Percentiles rank a stretch among this genome's conserved stretches.
phyloP scores from a whole-genome alignment of 2,329 filamentous ascomycete genomes.

The Tolypocladium guangdongense region DNA sequence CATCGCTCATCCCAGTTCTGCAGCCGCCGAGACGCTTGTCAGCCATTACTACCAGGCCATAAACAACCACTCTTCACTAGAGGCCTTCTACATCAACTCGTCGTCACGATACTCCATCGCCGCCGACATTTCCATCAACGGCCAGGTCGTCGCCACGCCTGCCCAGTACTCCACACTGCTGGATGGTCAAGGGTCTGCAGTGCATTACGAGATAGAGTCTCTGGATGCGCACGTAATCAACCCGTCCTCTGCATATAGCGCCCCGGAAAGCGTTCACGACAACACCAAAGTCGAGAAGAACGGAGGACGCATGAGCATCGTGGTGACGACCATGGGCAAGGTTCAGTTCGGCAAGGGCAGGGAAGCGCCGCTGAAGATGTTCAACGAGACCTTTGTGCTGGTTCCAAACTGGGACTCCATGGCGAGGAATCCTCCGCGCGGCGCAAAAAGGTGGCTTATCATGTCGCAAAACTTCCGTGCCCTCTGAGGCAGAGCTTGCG shows the following conservation, averaged over 20 bases:
- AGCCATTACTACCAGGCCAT: constrained; percentile 68
- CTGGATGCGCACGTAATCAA: constrained; percentile 74
- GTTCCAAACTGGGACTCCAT: constrained; percentile 62
- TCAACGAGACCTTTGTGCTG: constrained; percentile 71
- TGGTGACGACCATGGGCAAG: constrained; percentile 63
- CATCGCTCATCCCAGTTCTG: constrained; percentile 7
- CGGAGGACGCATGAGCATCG: constrained; percentile 53
- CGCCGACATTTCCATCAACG: constrained; percentile 72
- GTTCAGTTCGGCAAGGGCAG: constrained; percentile 57
- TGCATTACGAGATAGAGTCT: constrained; percentile 62
- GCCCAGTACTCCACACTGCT: constrained; percentile 59
- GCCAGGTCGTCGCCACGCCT: constrained; percentile 51
- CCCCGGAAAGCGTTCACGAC: constrained; percentile 32
- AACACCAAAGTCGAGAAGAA: constrained; percentile 34
- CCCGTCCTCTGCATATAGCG: constrained; percentile 47
- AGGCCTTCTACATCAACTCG: constrained; percentile 59
- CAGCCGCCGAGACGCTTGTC: constrained; percentile 62
- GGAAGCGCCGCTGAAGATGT: constrained; percentile 54
- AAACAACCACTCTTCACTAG: constrained; percentile 49
- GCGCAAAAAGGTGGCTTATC: constrained; percentile 51
- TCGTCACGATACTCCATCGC: constrained; percentile 41
- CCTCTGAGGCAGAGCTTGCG: constrained; percentile 20
- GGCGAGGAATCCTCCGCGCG: constrained; percentile 39
- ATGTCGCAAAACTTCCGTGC: constrained; percentile 62
- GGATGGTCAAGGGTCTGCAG: constrained; percentile 44